Evolutionary conservation across 2,329 filamentous ascomycete species (phyloP).

Genomic region (Colletotrichum cereale): DNA sequence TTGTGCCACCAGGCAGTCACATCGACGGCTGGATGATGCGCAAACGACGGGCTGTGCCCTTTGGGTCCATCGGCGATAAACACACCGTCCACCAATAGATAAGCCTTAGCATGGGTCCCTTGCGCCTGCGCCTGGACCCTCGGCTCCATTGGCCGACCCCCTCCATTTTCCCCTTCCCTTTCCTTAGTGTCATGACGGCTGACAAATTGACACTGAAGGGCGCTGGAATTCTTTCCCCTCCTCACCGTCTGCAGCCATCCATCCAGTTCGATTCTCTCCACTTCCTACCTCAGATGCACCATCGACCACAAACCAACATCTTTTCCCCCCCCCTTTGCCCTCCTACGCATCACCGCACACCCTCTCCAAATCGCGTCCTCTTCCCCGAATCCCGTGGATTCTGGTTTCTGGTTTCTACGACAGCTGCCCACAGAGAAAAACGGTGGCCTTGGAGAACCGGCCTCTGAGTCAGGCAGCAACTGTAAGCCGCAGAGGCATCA

Average conservation of each 20-base stretch:
- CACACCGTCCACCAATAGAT: slow-evolving; percentile 25
- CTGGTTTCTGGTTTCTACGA: slow-evolving; percentile 30
- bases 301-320: slow-evolving; percentile 23
- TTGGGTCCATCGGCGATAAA: slow-evolving; percentile 14
- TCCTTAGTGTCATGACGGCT: slow-evolving; percentile 31
- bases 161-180: slow-evolving; percentile 30
- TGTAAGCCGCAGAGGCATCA: slow-evolving; percentile 43
- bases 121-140: slow-evolving; percentile 8
- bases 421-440: slow-evolving; percentile 1
- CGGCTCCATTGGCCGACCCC: slow-evolving; percentile 31
- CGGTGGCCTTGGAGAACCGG: slow-evolving; percentile 22
- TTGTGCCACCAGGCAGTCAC: slow-evolving; percentile 4
- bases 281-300: slow-evolving; percentile 31
- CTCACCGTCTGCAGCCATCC: slow-evolving; percentile 35
- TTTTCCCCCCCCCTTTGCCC: neutral
- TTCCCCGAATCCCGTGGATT: slow-evolving; percentile 30
- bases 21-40: slow-evolving; percentile 30
- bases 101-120: neutral
- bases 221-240: slow-evolving; percentile 42
- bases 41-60: slow-evolving; percentile 25
- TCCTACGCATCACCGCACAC: slow-evolving; percentile 23
- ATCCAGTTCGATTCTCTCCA: slow-evolving; percentile 38
- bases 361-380: slow-evolving; percentile 31
- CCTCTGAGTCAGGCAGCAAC: slow-evolving; percentile 52
- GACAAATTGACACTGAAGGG: slow-evolving; percentile 40